These are phyloP conservation scores for Cyclanthera cordifolia DNA, from an alignment of 306 rosid genomes.

Conservation along the genomic window DNA sequence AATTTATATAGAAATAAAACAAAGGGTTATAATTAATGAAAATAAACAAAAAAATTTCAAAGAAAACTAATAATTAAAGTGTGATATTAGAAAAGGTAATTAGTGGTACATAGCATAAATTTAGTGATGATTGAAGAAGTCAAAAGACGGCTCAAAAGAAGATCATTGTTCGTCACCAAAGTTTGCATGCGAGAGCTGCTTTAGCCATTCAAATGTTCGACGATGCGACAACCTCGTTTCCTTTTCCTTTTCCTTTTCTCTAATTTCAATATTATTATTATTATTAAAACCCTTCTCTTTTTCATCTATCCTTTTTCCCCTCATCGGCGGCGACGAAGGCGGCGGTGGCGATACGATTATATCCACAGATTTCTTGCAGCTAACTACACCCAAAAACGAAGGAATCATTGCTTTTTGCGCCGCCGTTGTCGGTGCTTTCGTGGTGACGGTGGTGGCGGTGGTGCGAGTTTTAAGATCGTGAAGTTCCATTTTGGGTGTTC, in stretches of 20 bases:
- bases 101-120: background rate
- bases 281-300: background rate
- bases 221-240: conserved; percentile 14
- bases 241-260: conserved; percentile 11
- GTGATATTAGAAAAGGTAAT: background rate
- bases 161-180: background rate
- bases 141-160: background rate
- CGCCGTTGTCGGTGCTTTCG: background rate
- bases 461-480: conserved; percentile 44
- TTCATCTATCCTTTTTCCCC: too few relatives aligned
- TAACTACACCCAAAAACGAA: conserved; percentile 32
- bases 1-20: too few relatives aligned
- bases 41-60: background rate
- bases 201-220: conserved; percentile 23
- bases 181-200: conserved; percentile 25
- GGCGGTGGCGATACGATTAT: conserved; percentile 12
- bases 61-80: background rate
- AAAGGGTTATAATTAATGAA: background rate
- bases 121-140: background rate
- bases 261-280: background rate
- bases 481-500: conserved; percentile 58
- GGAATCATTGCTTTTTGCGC: conserved; percentile 26
- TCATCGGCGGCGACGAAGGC: background rate
- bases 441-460: background rate
- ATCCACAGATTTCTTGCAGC: conserved; percentile 48